Evolutionary conservation across 495 filamentous ascomycete species (phyloP).

Genomic region (Lentithecium fluviatile): DNA sequence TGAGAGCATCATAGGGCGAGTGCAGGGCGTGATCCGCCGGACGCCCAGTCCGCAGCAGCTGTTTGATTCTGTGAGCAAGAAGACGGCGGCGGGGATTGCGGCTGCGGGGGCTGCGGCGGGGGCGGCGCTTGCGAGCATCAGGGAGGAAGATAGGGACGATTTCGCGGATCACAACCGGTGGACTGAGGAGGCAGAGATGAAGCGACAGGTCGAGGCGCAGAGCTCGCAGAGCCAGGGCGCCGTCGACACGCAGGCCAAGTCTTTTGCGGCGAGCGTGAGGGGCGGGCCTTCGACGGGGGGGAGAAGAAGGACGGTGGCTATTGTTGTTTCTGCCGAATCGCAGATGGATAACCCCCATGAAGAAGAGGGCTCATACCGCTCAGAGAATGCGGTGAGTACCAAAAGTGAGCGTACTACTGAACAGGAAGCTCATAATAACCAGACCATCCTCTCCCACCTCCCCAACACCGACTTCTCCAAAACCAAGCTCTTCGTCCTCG

Average conservation of each 20-base stretch:
- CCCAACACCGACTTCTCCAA: constrained; percentile 66
- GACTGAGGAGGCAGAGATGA: constrained; percentile 68
- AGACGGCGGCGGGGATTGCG: constrained; percentile 73
- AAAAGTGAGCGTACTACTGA: background rate
- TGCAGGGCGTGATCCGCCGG: constrained; percentile 78
- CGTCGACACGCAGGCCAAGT: constrained; percentile 32
- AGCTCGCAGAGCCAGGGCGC: constrained; percentile 27
- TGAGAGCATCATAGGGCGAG: constrained; percentile 64
- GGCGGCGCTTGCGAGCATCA: constrained; percentile 75
- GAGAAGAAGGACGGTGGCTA: constrained; percentile 72
- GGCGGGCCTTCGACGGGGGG: constrained; percentile 43
- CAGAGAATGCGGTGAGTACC: constrained; percentile 75
- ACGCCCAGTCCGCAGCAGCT: constrained; percentile 89
- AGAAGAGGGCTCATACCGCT: constrained; percentile 57
- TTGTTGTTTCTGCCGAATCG: constrained; percentile 79
- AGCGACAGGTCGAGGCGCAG: constrained; percentile 41
- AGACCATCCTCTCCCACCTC: constrained; percentile 90
- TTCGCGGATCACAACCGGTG: constrained; percentile 82
- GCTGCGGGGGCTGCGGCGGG: constrained; percentile 80
- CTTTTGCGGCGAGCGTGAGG: constrained; percentile 29
- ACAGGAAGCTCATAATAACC: constrained; percentile 37
- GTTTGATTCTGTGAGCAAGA: constrained; percentile 73
- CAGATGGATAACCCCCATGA: constrained; percentile 50
- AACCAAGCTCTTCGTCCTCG: constrained; percentile 77
- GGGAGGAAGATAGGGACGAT: constrained; percentile 69